Percentiles rank a stretch among this genome's conserved stretches.
Conservation (phyloP, 2,329 filamentous ascomycete species). For the Phaeosphaeria sp. region DNA sequence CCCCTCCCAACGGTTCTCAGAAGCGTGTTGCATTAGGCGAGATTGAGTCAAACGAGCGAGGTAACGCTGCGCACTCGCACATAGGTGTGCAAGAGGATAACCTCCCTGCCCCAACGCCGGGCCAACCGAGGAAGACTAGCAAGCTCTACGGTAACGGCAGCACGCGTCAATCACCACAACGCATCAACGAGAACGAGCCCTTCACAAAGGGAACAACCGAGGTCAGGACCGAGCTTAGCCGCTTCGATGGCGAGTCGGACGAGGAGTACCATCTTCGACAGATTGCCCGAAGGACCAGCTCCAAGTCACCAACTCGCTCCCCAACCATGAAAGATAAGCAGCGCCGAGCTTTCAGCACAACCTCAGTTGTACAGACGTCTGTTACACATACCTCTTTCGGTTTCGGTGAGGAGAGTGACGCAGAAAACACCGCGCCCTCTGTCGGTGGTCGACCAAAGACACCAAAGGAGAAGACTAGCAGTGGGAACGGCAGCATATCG, state of each 20-base stretch:
- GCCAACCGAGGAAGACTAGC: conserved; percentile 89
- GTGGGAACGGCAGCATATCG: conserved; percentile 53
- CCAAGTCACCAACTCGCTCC: conserved; percentile 66
- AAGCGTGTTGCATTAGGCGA: conserved; percentile 90
- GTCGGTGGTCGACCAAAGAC: conserved; percentile 51
- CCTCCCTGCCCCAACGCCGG: conserved; percentile 91
- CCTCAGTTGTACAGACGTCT: conserved; percentile 59
- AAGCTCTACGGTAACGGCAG: conserved; percentile 70
- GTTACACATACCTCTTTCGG: conserved; percentile 44
- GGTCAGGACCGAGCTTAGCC: conserved; percentile 63
- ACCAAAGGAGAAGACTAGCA: conserved; percentile 51
- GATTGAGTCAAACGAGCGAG: conserved; percentile 78
- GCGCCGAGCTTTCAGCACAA: conserved; percentile 75
- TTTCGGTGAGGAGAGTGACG: conserved; percentile 53
- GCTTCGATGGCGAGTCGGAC: conserved; percentile 71
- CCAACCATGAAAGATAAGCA: conserved; percentile 64
- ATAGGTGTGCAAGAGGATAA: conserved; percentile 83
- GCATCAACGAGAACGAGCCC: conserved; percentile 56
- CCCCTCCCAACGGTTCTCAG: conserved; percentile 80
- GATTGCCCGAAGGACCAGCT: conserved; percentile 65
- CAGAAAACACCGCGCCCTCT: conserved; percentile 51
- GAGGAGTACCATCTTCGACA: conserved; percentile 80
- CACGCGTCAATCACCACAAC: conserved; percentile 40
- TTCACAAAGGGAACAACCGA: conserved; percentile 66
- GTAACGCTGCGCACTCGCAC: conserved; percentile 52